Base-by-base conservation (phyloP, 2,329 filamentous ascomycete genomes). In the Pseudohalonectria lignicola region DNA sequence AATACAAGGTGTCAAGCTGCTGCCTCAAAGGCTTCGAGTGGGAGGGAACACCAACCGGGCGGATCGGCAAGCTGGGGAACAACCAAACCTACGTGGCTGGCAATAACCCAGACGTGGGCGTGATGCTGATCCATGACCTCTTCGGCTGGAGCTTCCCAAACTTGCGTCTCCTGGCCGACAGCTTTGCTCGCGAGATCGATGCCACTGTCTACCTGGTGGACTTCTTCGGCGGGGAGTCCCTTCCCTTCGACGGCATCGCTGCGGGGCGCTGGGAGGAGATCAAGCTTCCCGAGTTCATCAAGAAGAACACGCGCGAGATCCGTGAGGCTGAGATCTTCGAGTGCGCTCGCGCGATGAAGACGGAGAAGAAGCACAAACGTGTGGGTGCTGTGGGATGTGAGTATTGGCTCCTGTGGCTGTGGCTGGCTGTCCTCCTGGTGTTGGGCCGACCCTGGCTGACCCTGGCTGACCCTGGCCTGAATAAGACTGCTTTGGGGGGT, bases 401-500 rank as follows among this genome's bases (percentile, higher is more conserved):
- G n/a, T n/a, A n/a, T n/a, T n/a, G n/a, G n/a, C n/a, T n/a, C n/a
- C n/a, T n/a, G n/a, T n/a, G n/a, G n/a, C n/a, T n/a, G n/a, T n/a
- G n/a, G n/a, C n/a, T n/a, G n/a, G n/a, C n/a, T n/a, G n/a, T n/a
- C n/a, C n/a, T n/a, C n/a, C n/a, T n/a, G n/a, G n/a, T n/a, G n/a
- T n/a, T n/a, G n/a, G n/a, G n/a, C n/a, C n/a, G n/a, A n/a, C n/a
- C n/a, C n/a, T n/a, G n/a, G n/a, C n/a, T n/a, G n/a, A n/a, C n/a
- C n/a, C n/a, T n/a, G n/a, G n/a, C n/a, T n/a, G n/a, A n/a, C n/a
- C n/a, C n/a, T n/a, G n/a, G n/a, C n/a, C n/a, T n/a, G n/a, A n/a
- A n/a, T n/a, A n/a, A n/a, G n/a, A n/a, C 45, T 72, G 69, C 52
- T 72, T 60, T 38, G 68, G 69, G 12, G 67, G 66, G 5, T 73